These are phyloP conservation scores for Heliamphora exappendiculata DNA, from an alignment of 148 eudicot genomes.

Conservation along the genomic window DNA sequence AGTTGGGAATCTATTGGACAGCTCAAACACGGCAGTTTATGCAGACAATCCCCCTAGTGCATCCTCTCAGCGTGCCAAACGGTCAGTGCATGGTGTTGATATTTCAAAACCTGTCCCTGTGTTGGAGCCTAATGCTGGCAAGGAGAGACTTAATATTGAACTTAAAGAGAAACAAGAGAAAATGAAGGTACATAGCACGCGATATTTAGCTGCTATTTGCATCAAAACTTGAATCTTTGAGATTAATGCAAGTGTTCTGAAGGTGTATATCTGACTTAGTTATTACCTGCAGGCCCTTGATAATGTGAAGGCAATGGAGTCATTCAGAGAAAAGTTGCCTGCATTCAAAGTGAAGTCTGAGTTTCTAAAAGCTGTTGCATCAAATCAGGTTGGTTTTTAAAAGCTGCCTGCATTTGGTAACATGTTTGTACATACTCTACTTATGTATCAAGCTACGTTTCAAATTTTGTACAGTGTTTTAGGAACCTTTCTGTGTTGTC, in stretches of 20 bases:
- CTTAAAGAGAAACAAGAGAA: constrained; percentile 76
- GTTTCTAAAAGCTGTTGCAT: constrained; percentile 80
- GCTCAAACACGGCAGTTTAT: constrained; percentile 34
- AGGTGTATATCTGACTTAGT: constrained; percentile 5
- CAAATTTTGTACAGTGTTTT: not conserved
- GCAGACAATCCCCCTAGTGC: constrained; percentile 27
- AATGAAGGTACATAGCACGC: constrained; percentile 42
- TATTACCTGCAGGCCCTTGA: constrained; percentile 42
- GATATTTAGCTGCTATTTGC: constrained; percentile 8
- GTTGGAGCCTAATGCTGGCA: constrained; percentile 32
- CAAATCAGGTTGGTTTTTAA: constrained; percentile 51
- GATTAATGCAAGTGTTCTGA: not conserved
- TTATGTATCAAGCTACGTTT: not conserved
- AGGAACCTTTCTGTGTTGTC: too few species aligned
- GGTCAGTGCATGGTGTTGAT: constrained; percentile 19
- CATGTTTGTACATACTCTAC: not conserved
- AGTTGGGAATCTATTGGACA: constrained; percentile 66
- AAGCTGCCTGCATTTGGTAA: not conserved
- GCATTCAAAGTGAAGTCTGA: constrained; percentile 71
- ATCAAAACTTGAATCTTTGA: not conserved
- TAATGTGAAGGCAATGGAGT: constrained; percentile 55
- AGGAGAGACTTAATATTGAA: constrained; percentile 50
- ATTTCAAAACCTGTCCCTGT: constrained; percentile 17
- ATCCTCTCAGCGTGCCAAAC: constrained; percentile 39
- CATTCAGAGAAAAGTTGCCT: constrained; percentile 84